Evolutionary conservation across 2,329 filamentous ascomycete genomes (phyloP), one percentile per base, ranked within the genome.

Genomic region (Zymoseptoria brevis): DNA sequence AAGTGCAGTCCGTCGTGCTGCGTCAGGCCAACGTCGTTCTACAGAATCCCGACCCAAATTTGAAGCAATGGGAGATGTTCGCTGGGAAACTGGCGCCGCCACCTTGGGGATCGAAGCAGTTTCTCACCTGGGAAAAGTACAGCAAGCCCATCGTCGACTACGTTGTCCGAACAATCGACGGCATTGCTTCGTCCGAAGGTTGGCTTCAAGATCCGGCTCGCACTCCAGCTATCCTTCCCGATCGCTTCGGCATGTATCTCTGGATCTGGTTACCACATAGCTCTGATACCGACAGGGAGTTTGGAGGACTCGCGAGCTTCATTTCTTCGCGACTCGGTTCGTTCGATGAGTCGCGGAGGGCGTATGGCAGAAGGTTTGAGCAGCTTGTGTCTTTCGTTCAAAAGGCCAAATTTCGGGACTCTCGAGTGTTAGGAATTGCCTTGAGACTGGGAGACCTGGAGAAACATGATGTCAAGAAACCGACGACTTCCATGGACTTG

Each of bases 251-350:
- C 0, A 61, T 68, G 51, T 64, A 64, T 0, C 65, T 75, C 6
- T 64, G 65, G 57, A 60, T 74, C 2, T 60, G 73, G 4, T 58
- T 67, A 6, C 71, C 66, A 35, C 66, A 69, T 1, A 50, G 55
- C 29, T 53, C 54, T 45, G 19, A 30, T 16, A 51, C 49, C 21
- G 30, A 55, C 21, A 30, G 35, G 16, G 11, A 55, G n/a, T 29
- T 55, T 9, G 26, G 26, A n/a, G 22, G 22, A 19, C 29, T 55
- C 26, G 53, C 53, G 35, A 24, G 22, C n/a, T 41, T 30, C 19
- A 19, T 41, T 1, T 24, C 19, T 8, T 19, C 26, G 3, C 1
- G 22, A 41, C 29, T 53, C 11, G 2, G 1, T 24, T 19, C 19
- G 29, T 19, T 55, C 22, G 29, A n/a, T 4, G 6, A 41, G 11